Conservation (phyloP, 2,329 filamentous ascomycete species). For the Colletotrichum sp. region DNA sequence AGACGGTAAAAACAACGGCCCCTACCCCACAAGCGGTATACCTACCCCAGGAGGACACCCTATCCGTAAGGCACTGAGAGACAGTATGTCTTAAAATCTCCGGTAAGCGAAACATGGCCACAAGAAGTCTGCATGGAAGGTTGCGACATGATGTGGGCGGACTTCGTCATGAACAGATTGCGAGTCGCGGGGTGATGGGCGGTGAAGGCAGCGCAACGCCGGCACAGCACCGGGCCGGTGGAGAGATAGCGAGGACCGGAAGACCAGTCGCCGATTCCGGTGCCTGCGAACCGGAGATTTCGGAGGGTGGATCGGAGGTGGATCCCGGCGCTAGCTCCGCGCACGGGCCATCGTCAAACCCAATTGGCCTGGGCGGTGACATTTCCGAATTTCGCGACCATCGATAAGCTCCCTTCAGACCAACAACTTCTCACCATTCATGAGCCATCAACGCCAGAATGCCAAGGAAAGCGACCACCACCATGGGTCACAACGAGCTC, state of each 20-base stretch:
- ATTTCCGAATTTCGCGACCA: neutral
- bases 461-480: neutral
- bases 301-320: neutral
- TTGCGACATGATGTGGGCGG: neutral
- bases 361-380: neutral
- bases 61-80: neutral
- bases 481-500: neutral
- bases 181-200: neutral
- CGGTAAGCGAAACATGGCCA: neutral
- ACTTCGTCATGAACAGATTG: neutral
- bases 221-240: neutral
- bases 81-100: neutral
- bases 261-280: neutral
- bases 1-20: neutral
- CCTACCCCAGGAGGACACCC: neutral
- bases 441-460: neutral
- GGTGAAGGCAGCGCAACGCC: neutral
- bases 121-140: neutral
- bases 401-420: neutral
- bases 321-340: neutral
- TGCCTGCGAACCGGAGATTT: neutral
- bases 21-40: neutral
- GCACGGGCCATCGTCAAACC: neutral
- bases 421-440: neutral
- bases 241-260: neutral